These are phyloP conservation scores for Cryptococcus sp. DNA, from an alignment of 1,284 basidiomycete genomes.

Conservation along the genomic window DNA sequence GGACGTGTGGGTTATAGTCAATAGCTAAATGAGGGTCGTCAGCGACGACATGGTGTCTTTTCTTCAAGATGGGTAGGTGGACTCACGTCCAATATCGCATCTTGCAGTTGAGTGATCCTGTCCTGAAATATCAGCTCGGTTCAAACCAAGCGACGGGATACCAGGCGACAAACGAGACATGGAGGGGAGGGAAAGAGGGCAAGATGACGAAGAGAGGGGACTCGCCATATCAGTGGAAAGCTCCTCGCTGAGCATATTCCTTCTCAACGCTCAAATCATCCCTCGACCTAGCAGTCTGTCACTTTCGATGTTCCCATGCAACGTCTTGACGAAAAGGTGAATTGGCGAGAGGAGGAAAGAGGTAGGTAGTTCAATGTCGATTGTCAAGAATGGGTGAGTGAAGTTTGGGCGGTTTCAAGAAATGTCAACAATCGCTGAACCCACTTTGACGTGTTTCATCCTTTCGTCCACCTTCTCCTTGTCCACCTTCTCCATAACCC, in stretches of 20 bases:
- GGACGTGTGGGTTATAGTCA: constrained; percentile 43
- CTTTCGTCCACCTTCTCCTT: too few species aligned
- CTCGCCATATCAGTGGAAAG: constrained; percentile 46
- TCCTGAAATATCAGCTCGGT: constrained; percentile 27
- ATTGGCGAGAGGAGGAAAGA: too few species aligned
- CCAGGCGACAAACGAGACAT: not conserved
- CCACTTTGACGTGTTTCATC: too few species aligned
- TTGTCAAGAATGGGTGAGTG: too few species aligned
- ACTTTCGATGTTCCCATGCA: too few species aligned
- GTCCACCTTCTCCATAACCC: too few species aligned
- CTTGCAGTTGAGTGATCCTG: constrained; percentile 48
- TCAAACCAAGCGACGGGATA: not conserved
- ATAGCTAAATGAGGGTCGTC: constrained; percentile 23
- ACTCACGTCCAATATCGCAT: constrained; percentile 45
- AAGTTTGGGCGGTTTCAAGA: too few species aligned
- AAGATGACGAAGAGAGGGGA: not conserved
- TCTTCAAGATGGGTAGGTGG: not conserved
- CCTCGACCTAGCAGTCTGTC: not conserved
- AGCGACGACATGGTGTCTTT: not conserved
- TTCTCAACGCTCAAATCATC: constrained; percentile 2
- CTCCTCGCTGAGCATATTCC: constrained; percentile 44
- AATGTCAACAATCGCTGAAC: too few species aligned
- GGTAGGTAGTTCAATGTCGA: too few species aligned
- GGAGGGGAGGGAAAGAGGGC: not conserved
- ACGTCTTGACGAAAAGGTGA: too few species aligned